phyloP scores from a whole-genome alignment of 495 filamentous ascomycete species.

The Lichenothelia convexa region DNA sequence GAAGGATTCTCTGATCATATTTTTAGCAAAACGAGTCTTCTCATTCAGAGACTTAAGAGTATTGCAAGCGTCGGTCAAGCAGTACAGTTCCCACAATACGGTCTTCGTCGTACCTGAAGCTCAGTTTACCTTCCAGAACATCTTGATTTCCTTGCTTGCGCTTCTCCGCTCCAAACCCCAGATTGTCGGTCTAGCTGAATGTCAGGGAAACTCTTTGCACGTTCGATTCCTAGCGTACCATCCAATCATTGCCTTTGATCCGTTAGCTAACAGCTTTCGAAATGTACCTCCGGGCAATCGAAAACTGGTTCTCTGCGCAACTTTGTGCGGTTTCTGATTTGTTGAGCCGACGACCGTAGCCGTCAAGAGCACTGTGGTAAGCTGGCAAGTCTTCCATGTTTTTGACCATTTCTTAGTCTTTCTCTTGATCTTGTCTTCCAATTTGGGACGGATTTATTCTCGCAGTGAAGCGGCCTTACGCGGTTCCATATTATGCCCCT shows the following conservation, averaged over 20 bases:
- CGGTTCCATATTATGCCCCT: too few relatives aligned
- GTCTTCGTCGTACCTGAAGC: conserved; percentile 42
- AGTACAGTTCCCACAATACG: not conserved
- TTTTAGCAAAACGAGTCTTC: not conserved
- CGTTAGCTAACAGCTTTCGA: not conserved
- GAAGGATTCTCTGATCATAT: conserved; percentile 47
- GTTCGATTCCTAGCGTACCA: conserved; percentile 28
- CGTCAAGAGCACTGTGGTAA: too few relatives aligned
- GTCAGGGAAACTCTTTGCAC: too few relatives aligned
- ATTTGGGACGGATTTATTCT: too few relatives aligned
- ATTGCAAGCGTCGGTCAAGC: not conserved
- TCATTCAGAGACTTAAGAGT: not conserved
- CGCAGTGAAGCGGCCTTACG: too few relatives aligned
- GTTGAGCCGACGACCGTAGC: too few relatives aligned
- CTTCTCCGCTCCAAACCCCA: conserved; percentile 55
- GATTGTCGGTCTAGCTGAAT: conserved; percentile 72
- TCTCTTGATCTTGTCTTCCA: too few relatives aligned
- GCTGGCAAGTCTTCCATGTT: too few relatives aligned
- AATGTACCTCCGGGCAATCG: too few relatives aligned
- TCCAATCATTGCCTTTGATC: conserved; percentile 61
- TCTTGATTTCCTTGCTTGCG: conserved; percentile 50
- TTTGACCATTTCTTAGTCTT: too few relatives aligned
- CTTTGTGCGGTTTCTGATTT: too few relatives aligned
- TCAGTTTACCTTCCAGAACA: conserved; percentile 43
- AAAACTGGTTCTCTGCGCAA: too few relatives aligned